phyloP scores from a whole-genome alignment of 352 stramenopile genomes.

The Phytophthora agathidicida region DNA sequence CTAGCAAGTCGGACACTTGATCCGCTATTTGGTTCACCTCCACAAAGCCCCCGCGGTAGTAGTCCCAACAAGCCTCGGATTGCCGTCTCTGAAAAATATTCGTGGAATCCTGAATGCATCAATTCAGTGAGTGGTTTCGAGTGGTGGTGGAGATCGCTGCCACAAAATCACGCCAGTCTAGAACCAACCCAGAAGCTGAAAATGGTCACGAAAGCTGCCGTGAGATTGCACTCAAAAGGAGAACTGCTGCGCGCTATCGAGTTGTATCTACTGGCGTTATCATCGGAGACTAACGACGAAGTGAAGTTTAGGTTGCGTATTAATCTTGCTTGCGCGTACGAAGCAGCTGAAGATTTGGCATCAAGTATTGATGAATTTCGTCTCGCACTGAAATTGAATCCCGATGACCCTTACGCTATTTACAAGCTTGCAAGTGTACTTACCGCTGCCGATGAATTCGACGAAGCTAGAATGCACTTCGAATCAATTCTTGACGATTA shows the following conservation, averaged over 20 bases:
- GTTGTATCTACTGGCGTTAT: constrained; percentile 69
- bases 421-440: constrained; percentile 68
- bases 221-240: constrained; percentile 67
- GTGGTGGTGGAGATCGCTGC: constrained; percentile 83
- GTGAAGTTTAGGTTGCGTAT: constrained; percentile 69
- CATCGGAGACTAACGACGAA: constrained; percentile 58
- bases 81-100: constrained; percentile 61
- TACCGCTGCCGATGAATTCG: constrained; percentile 39
- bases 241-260: constrained; percentile 69
- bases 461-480: constrained; percentile 45
- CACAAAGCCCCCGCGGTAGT: constrained; percentile 33
- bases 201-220: constrained; percentile 77
- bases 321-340: constrained; percentile 71
- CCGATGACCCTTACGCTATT: constrained; percentile 53
- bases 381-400: constrained; percentile 47
- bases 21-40: constrained; percentile 33
- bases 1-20: constrained; percentile 25
- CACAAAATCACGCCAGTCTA: constrained; percentile 61
- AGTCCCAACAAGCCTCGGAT: constrained; percentile 43
- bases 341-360: constrained; percentile 44
- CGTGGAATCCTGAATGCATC: constrained; percentile 76
- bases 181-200: constrained; percentile 81
- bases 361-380: constrained; percentile 52
- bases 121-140: constrained; percentile 81
- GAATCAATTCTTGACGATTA: constrained; percentile 53